Conservation (phyloP, 2,329 filamentous ascomycete species). For the Trichoderma sp. region DNA sequence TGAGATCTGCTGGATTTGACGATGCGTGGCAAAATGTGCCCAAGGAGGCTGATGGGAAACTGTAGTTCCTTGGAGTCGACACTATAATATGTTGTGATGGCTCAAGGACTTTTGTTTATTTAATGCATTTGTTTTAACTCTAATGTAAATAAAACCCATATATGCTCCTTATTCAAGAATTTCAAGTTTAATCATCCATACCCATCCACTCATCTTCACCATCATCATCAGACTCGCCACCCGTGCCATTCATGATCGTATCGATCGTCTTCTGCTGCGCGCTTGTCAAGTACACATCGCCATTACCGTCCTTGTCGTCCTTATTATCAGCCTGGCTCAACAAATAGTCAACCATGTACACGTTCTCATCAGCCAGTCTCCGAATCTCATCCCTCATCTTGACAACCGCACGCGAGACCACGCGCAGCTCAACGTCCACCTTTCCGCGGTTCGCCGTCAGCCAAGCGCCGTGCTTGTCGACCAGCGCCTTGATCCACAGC, state of each 20-base stretch:
- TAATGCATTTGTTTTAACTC: background rate
- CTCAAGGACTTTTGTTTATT: background rate
- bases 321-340: conserved; percentile 47
- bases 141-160: conserved; percentile 3
- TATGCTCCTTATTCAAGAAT: conserved; percentile 12
- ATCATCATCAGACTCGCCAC: conserved; percentile 37
- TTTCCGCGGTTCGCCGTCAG: conserved; percentile 76
- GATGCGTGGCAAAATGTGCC: conserved; percentile 55
- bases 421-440: conserved; percentile 79
- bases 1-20: conserved; percentile 60
- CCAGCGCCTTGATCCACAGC: conserved; percentile 80
- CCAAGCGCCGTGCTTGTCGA: conserved; percentile 81
- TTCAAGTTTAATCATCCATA: conserved; percentile 42
- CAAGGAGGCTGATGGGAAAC: background rate
- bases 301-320: conserved; percentile 22
- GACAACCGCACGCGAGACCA: conserved; percentile 75
- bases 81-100: background rate
- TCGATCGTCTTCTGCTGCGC: conserved; percentile 26
- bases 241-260: conserved; percentile 34
- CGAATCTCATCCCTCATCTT: conserved; percentile 81
- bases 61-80: background rate
- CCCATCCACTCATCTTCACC: conserved; percentile 45
- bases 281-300: conserved; percentile 12
- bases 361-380: conserved; percentile 80
- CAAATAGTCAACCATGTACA: conserved; percentile 85